phyloP scores from a whole-genome alignment of 805 yeast species.

The Myxozyma mucilagina region DNA sequence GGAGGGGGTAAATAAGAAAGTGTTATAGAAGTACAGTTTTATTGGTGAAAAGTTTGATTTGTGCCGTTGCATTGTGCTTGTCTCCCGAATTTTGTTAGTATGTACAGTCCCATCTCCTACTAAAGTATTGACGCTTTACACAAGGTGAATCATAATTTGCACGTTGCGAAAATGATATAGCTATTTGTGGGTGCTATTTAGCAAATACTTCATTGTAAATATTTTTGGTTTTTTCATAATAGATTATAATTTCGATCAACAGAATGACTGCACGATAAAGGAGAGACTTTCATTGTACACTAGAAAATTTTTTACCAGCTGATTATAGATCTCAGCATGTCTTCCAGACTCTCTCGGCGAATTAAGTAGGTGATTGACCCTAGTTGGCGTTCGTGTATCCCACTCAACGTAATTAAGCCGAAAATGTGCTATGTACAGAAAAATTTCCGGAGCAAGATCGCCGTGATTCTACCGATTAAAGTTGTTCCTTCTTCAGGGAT shows the following conservation, averaged over 20 bases:
- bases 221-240: background rate
- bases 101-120: constrained; percentile 10
- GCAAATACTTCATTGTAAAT: background rate
- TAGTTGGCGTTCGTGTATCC: too few relatives aligned
- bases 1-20: constrained; percentile 50
- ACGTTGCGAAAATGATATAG: background rate
- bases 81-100: background rate
- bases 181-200: background rate
- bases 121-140: background rate
- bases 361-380: too few relatives aligned
- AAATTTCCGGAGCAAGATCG: too few relatives aligned
- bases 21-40: background rate
- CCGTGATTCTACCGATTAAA: too few relatives aligned
- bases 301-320: too few relatives aligned
- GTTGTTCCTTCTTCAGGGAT: too few relatives aligned
- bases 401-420: too few relatives aligned
- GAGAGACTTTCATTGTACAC: too few relatives aligned
- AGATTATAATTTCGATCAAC: background rate
- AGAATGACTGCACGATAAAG: background rate
- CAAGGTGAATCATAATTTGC: background rate
- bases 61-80: too few relatives aligned
- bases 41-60: background rate
- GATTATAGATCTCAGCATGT: too few relatives aligned
- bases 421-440: too few relatives aligned
- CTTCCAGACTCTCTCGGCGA: too few relatives aligned